Evolutionary conservation across 2,329 filamentous ascomycete species (phyloP).

Genomic region (Colletotrichum sojae): DNA sequence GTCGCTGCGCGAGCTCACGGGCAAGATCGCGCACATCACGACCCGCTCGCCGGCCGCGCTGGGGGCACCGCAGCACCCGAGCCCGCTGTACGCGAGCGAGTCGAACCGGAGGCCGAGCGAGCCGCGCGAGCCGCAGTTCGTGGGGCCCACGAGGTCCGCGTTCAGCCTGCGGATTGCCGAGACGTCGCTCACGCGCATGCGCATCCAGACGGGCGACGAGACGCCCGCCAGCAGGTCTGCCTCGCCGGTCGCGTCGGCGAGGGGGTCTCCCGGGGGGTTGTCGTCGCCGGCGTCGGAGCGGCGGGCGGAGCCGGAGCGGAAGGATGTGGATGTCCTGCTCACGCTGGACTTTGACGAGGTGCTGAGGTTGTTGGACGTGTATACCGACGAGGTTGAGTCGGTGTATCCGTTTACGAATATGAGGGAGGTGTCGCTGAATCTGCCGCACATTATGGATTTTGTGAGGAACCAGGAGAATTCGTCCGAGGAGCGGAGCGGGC

Average conservation of each 20-base stretch:
- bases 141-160: conserved; percentile 53
- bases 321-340: conserved; percentile 22
- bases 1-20: conserved; percentile 47
- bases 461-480: conserved; percentile 38
- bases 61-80: conserved; percentile 26
- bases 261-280: conserved; percentile 29
- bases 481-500: neutral
- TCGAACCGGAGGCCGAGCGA: conserved; percentile 35
- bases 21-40: conserved; percentile 35
- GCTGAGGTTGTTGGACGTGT: conserved; percentile 51
- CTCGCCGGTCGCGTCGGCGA: conserved; percentile 15
- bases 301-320: conserved; percentile 35
- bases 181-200: conserved; percentile 53
- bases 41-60: conserved; percentile 20
- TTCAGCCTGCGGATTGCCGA: conserved; percentile 54
- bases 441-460: conserved; percentile 46
- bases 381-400: conserved; percentile 56
- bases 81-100: conserved; percentile 31
- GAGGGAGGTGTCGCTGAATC: conserved; percentile 44
- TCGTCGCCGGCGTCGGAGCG: conserved; percentile 44
- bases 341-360: conserved; percentile 45
- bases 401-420: conserved; percentile 54
- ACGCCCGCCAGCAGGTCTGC: conserved; percentile 44
- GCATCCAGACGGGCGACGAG: conserved; percentile 48
- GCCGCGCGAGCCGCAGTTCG: conserved; percentile 53